Evolutionary conservation across 257 asterid genomes (phyloP).

Genomic region (Primulina eburnea): DNA sequence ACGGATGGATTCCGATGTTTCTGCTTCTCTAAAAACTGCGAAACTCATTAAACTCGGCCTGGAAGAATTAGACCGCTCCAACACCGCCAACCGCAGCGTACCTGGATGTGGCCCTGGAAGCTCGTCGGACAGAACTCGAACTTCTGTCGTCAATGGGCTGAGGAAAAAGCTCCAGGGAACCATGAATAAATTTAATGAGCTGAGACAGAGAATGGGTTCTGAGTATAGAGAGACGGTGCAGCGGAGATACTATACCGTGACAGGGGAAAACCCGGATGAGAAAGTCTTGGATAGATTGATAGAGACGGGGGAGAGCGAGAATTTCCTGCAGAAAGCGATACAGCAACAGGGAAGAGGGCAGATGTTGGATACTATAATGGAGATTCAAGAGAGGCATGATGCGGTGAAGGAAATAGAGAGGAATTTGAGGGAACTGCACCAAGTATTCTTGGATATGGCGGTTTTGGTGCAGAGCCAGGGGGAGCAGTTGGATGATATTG

Average conservation of each 20-base stretch:
- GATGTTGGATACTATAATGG: conserved; percentile 60
- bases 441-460: conserved; percentile 68
- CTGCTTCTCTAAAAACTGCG: conserved; percentile 44
- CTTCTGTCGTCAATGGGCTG: conserved; percentile 70
- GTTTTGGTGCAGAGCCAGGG: conserved; percentile 67
- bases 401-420: conserved; percentile 66
- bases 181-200: conserved; percentile 58
- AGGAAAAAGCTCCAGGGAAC: conserved; percentile 57
- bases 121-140: conserved; percentile 64
- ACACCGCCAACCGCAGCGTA: conserved; percentile 57
- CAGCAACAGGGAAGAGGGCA: conserved; percentile 74
- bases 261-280: conserved; percentile 68
- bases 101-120: conserved; percentile 73
- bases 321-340: conserved; percentile 71
- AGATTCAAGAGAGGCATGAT: conserved; percentile 66
- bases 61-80: conserved; percentile 51
- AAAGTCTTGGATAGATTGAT: conserved; percentile 43
- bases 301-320: conserved; percentile 66
- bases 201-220: conserved; percentile 45
- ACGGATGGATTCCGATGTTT: conserved; percentile 33
- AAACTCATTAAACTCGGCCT: conserved; percentile 51
- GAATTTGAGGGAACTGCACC: conserved; percentile 61
- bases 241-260: conserved; percentile 58
- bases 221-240: conserved; percentile 64
- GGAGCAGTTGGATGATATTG: conserved; percentile 63